These are phyloP conservation scores for Leishmania guyanensis DNA, from an alignment of 208 protist genomes.

Conservation along the genomic window DNA sequence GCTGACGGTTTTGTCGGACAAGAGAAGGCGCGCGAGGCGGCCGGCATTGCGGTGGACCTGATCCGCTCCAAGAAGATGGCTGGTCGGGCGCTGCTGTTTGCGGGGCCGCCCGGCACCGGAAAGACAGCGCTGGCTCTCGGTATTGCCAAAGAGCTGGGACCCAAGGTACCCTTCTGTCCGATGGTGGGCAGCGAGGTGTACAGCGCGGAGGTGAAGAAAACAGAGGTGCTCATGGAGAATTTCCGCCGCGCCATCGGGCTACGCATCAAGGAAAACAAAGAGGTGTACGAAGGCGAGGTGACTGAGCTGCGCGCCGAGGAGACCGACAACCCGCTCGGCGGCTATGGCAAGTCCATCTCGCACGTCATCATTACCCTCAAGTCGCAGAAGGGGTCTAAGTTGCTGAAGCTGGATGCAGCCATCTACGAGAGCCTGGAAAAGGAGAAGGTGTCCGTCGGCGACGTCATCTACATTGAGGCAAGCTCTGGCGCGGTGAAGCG, in stretches of 20 bases:
- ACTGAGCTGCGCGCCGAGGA: conserved; percentile 99
- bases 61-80: conserved; percentile 99
- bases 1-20: conserved; percentile 99
- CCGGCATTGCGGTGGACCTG: conserved; percentile 98
- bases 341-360: conserved; percentile 98
- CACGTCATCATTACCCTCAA: conserved; percentile 99
- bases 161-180: conserved; percentile 99
- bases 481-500: conserved; percentile 98
- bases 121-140: conserved; percentile 98
- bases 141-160: conserved; percentile 98
- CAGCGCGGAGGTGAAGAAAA: conserved; percentile 99
- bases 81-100: conserved; percentile 99
- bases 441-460: conserved; percentile 98
- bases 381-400: conserved; percentile 98
- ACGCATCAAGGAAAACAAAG: conserved; percentile 99
- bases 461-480: conserved; percentile 99
- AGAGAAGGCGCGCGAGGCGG: conserved; percentile 96
- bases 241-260: conserved; percentile 99
- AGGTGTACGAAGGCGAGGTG: conserved; percentile 99
- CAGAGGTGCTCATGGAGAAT: conserved; percentile 99
- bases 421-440: conserved; percentile 99
- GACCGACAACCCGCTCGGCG: conserved; percentile 97
- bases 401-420: conserved; percentile 98
- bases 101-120: conserved; percentile 98
- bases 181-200: conserved; percentile 99